phyloP scores from a whole-genome alignment of 75 land plant genomes.

The Isoetes taiwanensis region DNA sequence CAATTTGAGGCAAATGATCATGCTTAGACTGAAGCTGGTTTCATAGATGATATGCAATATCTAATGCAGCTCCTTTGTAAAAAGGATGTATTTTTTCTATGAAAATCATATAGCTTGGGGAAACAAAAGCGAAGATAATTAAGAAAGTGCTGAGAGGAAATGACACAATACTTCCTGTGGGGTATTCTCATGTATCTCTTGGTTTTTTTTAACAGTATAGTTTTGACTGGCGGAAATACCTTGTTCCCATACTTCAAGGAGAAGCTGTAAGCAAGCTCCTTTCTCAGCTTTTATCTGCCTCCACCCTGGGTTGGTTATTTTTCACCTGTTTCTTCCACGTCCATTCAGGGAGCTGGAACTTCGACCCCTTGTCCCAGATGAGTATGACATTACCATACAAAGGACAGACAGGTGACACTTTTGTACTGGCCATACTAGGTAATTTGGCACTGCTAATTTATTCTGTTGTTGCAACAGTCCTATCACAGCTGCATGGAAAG shows the following conservation, averaged over 20 bases:
- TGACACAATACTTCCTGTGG: too few species aligned
- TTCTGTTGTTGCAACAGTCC: slow-evolving; percentile 63
- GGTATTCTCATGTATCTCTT: too few species aligned
- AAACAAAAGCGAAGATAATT: too few species aligned
- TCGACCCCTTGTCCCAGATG: slow-evolving; percentile 80
- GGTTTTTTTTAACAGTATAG: slow-evolving; percentile 31
- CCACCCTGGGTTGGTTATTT: too few species aligned
- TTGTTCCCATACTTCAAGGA: slow-evolving; percentile 67
- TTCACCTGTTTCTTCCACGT: background rate
- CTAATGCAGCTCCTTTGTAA: too few species aligned
- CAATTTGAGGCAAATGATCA: background rate
- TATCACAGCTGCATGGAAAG: slow-evolving; percentile 81
- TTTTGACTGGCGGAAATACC: slow-evolving; percentile 71
- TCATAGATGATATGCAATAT: too few species aligned
- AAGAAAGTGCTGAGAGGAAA: too few species aligned
- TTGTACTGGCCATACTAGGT: too few species aligned
- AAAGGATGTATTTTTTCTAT: too few species aligned
- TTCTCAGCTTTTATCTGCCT: background rate
- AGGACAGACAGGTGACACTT: slow-evolving; percentile 69
- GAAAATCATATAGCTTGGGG: too few species aligned
- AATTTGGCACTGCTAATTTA: too few species aligned
- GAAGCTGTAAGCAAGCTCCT: slow-evolving; percentile 55
- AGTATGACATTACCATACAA: slow-evolving; percentile 66
- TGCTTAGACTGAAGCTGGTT: background rate
- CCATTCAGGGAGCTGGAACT: slow-evolving; percentile 66